Evolutionary conservation across 306 rosid genomes (phyloP).

Genomic region (Cucumis hystrix): DNA sequence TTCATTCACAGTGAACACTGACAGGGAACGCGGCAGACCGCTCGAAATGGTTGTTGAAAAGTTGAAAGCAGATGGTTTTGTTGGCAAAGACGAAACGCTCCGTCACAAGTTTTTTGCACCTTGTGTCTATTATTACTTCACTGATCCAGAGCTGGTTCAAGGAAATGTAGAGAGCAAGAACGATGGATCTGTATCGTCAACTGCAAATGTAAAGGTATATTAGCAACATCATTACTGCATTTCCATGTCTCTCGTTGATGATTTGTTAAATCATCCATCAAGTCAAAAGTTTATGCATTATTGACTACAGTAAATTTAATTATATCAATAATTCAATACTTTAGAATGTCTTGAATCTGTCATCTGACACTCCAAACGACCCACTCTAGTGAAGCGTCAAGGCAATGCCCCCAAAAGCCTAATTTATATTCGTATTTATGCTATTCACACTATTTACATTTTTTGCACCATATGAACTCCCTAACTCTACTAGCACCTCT

Average conservation of each 20-base stretch:
- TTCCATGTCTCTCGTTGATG: neutral
- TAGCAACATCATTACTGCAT: neutral
- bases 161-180: neutral
- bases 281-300: neutral
- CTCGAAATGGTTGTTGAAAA: conserved; percentile 37
- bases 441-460: no score
- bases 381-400: no score
- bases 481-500: no score
- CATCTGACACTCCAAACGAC: no score
- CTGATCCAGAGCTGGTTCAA: conserved; percentile 16
- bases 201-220: conserved; percentile 38
- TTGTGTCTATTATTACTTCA: conserved; percentile 38
- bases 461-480: no score
- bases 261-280: neutral
- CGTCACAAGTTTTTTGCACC: conserved; percentile 52
- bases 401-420: no score
- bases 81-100: conserved; percentile 38
- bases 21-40: conserved; percentile 95
- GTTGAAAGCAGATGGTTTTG: conserved; percentile 53
- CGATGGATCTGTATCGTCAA: conserved; percentile 27
- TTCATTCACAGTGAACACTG: conserved; percentile 42
- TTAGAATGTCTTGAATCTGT: no score
- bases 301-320: neutral
- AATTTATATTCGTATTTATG: no score
- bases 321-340: neutral